Evolutionary conservation across 768 basidiomycete genomes (phyloP).

Genomic region (Rickenella mellea): DNA sequence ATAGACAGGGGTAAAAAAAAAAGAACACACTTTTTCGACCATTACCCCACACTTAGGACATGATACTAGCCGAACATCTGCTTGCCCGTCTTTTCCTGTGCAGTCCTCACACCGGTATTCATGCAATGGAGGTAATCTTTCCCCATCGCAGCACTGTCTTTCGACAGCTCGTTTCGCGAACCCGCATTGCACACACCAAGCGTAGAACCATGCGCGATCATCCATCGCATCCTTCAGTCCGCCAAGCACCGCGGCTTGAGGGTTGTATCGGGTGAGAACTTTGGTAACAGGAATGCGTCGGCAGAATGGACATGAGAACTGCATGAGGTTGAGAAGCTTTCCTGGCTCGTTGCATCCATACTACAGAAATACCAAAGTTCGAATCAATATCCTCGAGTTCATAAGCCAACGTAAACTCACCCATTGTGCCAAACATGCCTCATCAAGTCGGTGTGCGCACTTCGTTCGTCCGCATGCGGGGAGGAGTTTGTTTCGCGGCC

Average conservation of each 20-base stretch:
- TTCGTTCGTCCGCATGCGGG: conserved; percentile 18
- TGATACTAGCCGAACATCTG: no score
- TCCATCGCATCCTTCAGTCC: conserved; percentile 16
- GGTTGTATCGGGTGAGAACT: conserved; percentile 15
- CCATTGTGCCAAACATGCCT: conserved; percentile 17
- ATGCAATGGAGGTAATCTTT: conserved; percentile 6
- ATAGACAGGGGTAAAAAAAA: conserved; percentile 1
- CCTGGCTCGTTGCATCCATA: conserved; percentile 18
- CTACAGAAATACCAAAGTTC: conserved; percentile 7
- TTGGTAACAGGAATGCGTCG: conserved; percentile 16
- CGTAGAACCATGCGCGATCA: conserved; percentile 18
- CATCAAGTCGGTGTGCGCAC: conserved; percentile 16
- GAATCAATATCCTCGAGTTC: background rate
- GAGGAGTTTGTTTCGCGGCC: conserved; percentile 12
- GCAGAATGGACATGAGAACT: conserved; percentile 19
- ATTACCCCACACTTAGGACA: no score
- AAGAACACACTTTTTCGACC: no score
- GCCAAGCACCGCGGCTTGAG: conserved; percentile 11
- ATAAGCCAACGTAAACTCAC: conserved; percentile 1
- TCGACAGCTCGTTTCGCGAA: conserved; percentile 15
- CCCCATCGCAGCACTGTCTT: conserved; percentile 14
- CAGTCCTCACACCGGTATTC: conserved; percentile 15
- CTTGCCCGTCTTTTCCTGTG: background rate
- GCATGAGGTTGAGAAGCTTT: conserved; percentile 18
- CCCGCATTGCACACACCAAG: conserved; percentile 19